Base-by-base conservation (phyloP, 805 yeast species). In the Lipomyces starkeyi region DNA sequence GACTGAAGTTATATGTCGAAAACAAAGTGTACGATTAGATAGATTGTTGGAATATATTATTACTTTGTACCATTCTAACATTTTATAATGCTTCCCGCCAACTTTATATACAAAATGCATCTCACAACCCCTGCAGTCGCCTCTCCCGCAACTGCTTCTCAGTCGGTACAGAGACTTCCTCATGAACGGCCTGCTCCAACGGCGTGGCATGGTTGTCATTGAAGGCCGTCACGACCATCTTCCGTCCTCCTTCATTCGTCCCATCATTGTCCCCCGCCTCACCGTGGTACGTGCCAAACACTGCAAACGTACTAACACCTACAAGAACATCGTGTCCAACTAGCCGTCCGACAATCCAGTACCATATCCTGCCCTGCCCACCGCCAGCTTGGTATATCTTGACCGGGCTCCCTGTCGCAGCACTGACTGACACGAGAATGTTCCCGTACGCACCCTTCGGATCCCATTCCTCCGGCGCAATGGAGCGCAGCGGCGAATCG, bases 291-390 rank as follows among this genome's bases (percentile, higher is more conserved):
- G 53, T 34, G 1, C 35, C 59, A 17, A 35, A 27, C n/a, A 56
- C 61, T 1, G 68, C 65, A 58, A 61, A 67, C 27, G 71, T 67
- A 32, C 62, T 58, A 6, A 62, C 71, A 7, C 71, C 71, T 5
- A 61, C 68, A 2, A 67, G 20, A 20, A 59, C 52, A 37, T 63
- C 59, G 55, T 55, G 61, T 3, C 59, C 71, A 29, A 49, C 58
- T 5, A 60, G 61, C 58, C 58, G 61, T 4, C 63, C 71, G 37
- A 62, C 71, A 13, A 68, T 32, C 71, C 71, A 68, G n/a, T 62
- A 65, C 64, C 64, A 68, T n/a, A 58, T 63, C 17, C 54, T 53
- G n/a, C 71, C 69, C 7, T 29, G 49, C 8, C 49, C 58, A 3
- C 67, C 65, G 9, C 43, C 22, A 2, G 59, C 71, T 58, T 68